A percentile compares a stretch with the other conserved stretches of the same genome.
These are phyloP conservation scores for Aureobasidium uvarum DNA, from an alignment of 2,329 filamentous ascomycete species.

Conservation along the genomic window DNA sequence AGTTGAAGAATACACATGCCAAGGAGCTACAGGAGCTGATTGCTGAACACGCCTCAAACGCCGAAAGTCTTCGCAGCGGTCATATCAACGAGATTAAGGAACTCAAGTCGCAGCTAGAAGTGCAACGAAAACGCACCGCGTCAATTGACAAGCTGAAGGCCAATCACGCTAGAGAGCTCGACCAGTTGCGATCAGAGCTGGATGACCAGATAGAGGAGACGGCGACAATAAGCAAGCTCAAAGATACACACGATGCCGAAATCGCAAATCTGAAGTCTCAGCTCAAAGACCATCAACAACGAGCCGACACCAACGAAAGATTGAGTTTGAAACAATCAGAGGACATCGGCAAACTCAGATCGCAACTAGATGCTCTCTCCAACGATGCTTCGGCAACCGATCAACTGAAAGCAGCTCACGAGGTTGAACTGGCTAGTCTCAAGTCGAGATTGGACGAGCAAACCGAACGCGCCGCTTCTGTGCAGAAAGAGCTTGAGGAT, in stretches of 20 bases:
- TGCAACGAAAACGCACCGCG: conserved; percentile 26
- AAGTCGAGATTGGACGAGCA: background rate
- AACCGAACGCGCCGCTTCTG: background rate
- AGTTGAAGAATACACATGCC: conserved; percentile 7
- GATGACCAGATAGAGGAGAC: conserved; percentile 1
- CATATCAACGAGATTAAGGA: conserved; percentile 32
- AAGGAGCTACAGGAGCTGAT: conserved; percentile 12
- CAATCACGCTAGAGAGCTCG: conserved; percentile 20
- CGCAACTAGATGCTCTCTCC: background rate
- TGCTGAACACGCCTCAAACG: background rate
- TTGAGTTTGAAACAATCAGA: background rate
- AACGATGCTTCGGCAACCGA: background rate
- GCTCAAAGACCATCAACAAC: background rate
- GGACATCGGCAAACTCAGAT: background rate
- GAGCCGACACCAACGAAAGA: background rate
- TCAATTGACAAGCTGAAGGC: conserved; percentile 23
- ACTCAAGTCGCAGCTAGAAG: conserved; percentile 34
- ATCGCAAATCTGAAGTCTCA: conserved; percentile 8
- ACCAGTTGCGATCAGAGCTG: conserved; percentile 14
- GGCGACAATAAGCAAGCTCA: conserved; percentile 1
- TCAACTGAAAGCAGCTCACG: background rate
- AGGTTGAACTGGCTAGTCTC: background rate
- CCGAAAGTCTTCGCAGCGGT: conserved; percentile 19
- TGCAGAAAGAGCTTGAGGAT: background rate
- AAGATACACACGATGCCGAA: conserved; percentile 4